These are phyloP conservation scores for Ogataea paraovalis DNA, from an alignment of 805 yeast species.

Conservation along the genomic window DNA sequence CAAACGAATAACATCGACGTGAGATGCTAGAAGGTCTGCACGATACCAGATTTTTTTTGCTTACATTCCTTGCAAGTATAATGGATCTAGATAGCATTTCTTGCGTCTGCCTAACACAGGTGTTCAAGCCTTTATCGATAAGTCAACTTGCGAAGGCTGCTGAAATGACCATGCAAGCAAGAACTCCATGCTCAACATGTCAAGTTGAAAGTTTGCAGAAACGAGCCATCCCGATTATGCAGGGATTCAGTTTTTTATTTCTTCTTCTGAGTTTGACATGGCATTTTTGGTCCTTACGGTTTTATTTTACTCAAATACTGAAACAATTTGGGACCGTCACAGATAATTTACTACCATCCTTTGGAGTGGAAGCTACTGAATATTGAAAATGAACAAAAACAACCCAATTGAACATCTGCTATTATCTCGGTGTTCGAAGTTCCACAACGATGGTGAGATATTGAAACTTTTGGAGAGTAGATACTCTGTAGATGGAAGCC, in stretches of 20 bases:
- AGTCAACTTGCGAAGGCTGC: no score
- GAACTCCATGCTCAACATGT: no score
- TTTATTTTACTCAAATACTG: no score
- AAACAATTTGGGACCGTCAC: no score
- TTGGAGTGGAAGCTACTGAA: not conserved
- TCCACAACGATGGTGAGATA: constrained; percentile 33
- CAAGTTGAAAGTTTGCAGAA: not conserved
- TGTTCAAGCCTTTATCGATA: no score
- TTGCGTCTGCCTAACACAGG: no score
- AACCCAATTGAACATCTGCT: constrained; percentile 44
- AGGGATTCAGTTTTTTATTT: not conserved
- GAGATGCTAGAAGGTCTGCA: not conserved
- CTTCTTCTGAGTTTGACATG: not conserved
- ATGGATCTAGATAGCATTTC: not conserved
- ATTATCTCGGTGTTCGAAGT: constrained; percentile 40
- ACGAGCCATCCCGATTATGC: not conserved
- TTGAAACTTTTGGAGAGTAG: constrained; percentile 40
- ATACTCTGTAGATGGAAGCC: constrained; percentile 43
- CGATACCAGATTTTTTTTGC: not conserved
- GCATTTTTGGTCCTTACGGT: no score
- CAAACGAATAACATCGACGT: not conserved
- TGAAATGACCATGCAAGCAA: no score
- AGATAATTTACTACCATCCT: no score
- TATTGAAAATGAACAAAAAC: constrained; percentile 36
- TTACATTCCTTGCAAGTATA: not conserved